Conservation (phyloP, 179 eudicot species). For the Beta macrorhiza region DNA sequence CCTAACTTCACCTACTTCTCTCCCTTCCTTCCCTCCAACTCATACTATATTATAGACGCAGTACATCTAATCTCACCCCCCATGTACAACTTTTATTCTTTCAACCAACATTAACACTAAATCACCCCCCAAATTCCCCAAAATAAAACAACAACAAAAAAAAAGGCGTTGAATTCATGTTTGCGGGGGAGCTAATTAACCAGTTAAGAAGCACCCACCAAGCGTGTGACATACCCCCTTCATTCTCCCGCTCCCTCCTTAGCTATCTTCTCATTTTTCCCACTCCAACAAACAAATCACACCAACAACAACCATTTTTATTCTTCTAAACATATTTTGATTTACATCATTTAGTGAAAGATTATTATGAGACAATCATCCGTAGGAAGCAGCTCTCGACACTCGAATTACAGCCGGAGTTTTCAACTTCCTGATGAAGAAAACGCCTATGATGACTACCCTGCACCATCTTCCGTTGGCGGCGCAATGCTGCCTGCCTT, state of each 20-base stretch:
- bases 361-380: conserved; percentile 39
- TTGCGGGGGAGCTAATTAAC: not conserved
- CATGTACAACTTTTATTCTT: not conserved
- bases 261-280: conserved; percentile 24
- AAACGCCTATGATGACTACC: conserved; percentile 17
- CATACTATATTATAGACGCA: not conserved
- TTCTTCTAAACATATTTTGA: too few species aligned
- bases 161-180: not conserved
- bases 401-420: conserved; percentile 39
- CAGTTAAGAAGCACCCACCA: conserved; percentile 27
- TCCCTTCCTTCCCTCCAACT: not conserved
- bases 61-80: not conserved
- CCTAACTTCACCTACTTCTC: conserved; percentile 11
- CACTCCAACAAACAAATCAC: not conserved
- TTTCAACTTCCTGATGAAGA: conserved; percentile 50
- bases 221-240: conserved; percentile 40
- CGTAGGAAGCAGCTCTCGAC: conserved; percentile 37
- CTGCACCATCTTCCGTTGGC: conserved; percentile 19
- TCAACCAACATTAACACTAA: too few species aligned
- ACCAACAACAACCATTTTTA: not conserved
- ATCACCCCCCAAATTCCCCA: too few species aligned
- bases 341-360: too few species aligned
- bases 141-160: not conserved
- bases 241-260: conserved; percentile 1
- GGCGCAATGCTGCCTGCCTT: conserved; percentile 85